phyloP scores from a whole-genome alignment of 1,284 basidiomycete species.

The Salmacisia buchloeana region DNA sequence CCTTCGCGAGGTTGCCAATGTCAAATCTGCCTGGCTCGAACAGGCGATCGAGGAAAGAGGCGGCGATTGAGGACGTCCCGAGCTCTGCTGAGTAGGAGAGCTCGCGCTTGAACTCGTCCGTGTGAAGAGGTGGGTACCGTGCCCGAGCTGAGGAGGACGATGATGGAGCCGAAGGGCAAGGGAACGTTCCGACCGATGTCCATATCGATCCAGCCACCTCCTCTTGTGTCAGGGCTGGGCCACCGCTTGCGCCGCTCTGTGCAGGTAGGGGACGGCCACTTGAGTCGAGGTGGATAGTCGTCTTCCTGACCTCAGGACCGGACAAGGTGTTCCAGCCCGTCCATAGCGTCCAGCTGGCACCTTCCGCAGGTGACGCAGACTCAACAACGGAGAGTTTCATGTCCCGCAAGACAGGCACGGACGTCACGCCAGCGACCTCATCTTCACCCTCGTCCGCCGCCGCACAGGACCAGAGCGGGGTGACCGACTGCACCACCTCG shows the following conservation, averaged over 20 bases:
- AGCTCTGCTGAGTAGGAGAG: constrained; percentile 21
- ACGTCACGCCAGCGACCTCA: not conserved
- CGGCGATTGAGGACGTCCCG: constrained; percentile 20
- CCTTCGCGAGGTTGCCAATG: not conserved
- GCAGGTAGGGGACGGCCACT: not conserved
- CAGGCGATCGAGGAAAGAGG: constrained; percentile 36
- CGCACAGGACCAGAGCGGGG: constrained; percentile 5
- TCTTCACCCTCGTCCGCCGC: constrained; percentile 7
- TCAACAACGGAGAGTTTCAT: not conserved
- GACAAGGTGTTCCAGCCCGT: constrained; percentile 41
- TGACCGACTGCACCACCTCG: not conserved
- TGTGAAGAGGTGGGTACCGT: constrained; percentile 32
- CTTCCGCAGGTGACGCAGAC: not conserved
- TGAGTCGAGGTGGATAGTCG: constrained; percentile 15
- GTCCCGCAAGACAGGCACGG: not conserved
- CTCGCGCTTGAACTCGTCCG: constrained; percentile 34
- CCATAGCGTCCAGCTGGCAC: constrained; percentile 33
- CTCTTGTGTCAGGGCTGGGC: constrained; percentile 9
- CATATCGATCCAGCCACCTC: constrained; percentile 14
- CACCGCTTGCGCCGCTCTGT: no score
- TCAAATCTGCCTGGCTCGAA: constrained; percentile 37
- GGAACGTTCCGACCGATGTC: not conserved
- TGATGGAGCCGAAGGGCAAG: constrained; percentile 21
- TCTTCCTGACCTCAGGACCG: constrained; percentile 29
- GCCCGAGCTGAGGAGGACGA: constrained; percentile 12